Conservation (phyloP, 805 yeast genomes). For the Blastobotrys attinorum region DNA sequence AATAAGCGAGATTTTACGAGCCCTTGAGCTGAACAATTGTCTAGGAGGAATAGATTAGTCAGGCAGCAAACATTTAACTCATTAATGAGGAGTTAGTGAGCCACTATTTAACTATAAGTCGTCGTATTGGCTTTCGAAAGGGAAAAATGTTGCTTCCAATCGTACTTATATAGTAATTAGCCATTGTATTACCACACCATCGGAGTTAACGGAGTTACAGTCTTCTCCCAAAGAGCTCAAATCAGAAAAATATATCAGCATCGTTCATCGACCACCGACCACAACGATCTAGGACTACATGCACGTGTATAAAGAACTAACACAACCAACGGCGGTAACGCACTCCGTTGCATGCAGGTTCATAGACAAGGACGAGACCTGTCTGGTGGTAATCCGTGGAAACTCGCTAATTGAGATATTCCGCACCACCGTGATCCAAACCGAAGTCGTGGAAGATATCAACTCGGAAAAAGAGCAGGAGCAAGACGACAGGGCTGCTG, state of each 20-base stretch:
- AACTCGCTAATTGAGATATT: slow-evolving; percentile 54
- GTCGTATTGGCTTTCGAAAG: too few relatives aligned
- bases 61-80: too few relatives aligned
- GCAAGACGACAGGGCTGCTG: slow-evolving; percentile 11
- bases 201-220: too few relatives aligned
- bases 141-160: too few relatives aligned
- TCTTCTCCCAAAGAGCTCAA: too few relatives aligned
- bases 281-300: slow-evolving; percentile 36
- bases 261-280: neutral
- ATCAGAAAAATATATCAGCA: neutral
- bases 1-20: too few relatives aligned
- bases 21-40: too few relatives aligned
- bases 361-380: slow-evolving; percentile 33
- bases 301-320: slow-evolving; percentile 74
- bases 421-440: slow-evolving; percentile 30
- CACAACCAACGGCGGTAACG: slow-evolving; percentile 69
- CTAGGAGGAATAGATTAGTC: too few relatives aligned
- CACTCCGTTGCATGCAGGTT: slow-evolving; percentile 41
- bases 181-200: too few relatives aligned
- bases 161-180: too few relatives aligned
- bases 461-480: slow-evolving; percentile 13
- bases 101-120: too few relatives aligned
- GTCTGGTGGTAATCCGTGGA: slow-evolving; percentile 64
- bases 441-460: slow-evolving; percentile 13
- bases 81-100: too few relatives aligned